Evolutionary conservation across 2,329 filamentous ascomycete species (phyloP), one percentile per base, ranked within the genome.

Genomic region (Colletotrichum sp.): DNA sequence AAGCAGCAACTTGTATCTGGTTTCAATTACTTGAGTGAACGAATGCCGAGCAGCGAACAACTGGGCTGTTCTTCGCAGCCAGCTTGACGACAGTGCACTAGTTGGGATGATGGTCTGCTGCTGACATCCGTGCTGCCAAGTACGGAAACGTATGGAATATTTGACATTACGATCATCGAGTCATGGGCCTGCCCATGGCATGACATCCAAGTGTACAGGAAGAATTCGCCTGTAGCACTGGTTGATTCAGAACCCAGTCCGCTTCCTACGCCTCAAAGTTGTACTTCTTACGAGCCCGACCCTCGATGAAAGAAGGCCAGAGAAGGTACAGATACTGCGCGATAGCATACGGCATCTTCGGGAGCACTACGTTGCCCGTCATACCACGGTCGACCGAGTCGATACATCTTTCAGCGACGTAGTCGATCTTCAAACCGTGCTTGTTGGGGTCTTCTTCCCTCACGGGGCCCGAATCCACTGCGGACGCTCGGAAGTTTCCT

Each of bases 401-500:
- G 5, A 74, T 52, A 8, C 72, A 74, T 4, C 32, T 59, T 15
- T 60, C 59, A 7, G 72, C 72, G 8, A 74, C 72, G 21, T 74
- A 65, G 9, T 30, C 44, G n/a, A 74, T 65, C 26, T 66, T 74
- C 5, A 74, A 32, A 4, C 72, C 72, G 26, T 74, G 67, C 59
- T 65, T 71, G 8, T 74, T 74, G 4, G 72, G 72, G 32, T 74
- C 72, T 24, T 36, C 72, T 21, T 74, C 72, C 28, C 72, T 65
- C 15, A 74, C 60, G 13, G 67, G 67, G 15, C 72, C 72, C 2
- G 67, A 59, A 26, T 74, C 72, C 12, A 74, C 72, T 2, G 72
- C 72, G 2, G 72, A 74, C n/a, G 72, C 72, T 4, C 72, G 67
- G 59, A 74, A 74, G 18, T 74, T 71, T 5, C 72, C 72, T 60